phyloP scores from a whole-genome alignment of 2,329 filamentous ascomycete genomes.

The Juglanconis oblonga region DNA sequence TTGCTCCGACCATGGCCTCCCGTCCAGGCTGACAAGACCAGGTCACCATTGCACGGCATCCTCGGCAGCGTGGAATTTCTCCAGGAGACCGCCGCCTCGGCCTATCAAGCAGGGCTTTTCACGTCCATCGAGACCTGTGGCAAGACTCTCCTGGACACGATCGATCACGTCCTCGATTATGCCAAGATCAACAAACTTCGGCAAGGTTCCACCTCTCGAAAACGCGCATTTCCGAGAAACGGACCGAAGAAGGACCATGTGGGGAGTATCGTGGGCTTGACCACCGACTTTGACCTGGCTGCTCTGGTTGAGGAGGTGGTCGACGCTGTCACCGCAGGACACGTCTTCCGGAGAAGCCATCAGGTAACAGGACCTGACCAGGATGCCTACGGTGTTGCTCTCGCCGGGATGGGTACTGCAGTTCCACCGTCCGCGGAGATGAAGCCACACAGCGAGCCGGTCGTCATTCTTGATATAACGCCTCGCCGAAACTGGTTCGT shows the following conservation, averaged over 20 bases:
- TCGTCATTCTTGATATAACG: constrained; percentile 41
- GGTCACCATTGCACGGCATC: constrained; percentile 56
- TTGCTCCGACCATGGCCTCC: not conserved
- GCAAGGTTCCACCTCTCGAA: constrained; percentile 12
- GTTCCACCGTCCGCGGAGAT: not conserved
- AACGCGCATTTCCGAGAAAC: not conserved
- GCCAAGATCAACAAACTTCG: constrained; percentile 45
- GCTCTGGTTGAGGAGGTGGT: constrained; percentile 32
- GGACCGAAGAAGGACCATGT: constrained; percentile 12
- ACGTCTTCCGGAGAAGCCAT: constrained; percentile 24
- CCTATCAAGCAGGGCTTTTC: constrained; percentile 40
- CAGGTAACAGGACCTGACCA: constrained; percentile 5
- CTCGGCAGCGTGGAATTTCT: constrained; percentile 50
- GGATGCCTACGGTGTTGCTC: not conserved
- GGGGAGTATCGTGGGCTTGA: constrained; percentile 22
- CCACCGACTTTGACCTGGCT: constrained; percentile 29
- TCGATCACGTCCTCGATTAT: constrained; percentile 47
- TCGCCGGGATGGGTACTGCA: not conserved
- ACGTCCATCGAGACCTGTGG: constrained; percentile 46
- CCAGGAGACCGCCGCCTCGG: constrained; percentile 39
- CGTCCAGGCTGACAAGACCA: constrained; percentile 13
- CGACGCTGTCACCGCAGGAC: constrained; percentile 33
- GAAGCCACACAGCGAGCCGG: not conserved
- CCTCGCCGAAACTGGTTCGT: constrained; percentile 45
- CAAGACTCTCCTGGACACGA: constrained; percentile 45